Evolutionary conservation across 2,329 filamentous ascomycete species (phyloP).

Genomic region (Xylariaceae sp.): DNA sequence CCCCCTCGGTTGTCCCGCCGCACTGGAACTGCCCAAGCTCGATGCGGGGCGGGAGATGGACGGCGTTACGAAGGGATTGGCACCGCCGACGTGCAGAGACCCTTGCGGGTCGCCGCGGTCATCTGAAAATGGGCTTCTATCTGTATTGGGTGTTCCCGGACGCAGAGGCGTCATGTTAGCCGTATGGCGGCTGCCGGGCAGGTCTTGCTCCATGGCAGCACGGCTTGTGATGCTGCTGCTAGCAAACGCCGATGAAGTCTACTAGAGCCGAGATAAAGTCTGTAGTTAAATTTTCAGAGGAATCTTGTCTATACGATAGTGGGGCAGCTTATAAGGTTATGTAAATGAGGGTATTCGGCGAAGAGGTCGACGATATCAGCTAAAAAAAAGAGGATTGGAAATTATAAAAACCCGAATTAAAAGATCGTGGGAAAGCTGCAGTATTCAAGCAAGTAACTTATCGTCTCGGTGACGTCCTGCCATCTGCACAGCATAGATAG

Average conservation of each 20-base stretch:
- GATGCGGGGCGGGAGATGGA: constrained; percentile 43
- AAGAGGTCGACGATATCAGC: not conserved
- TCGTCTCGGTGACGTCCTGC: constrained; percentile 5
- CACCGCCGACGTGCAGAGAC: constrained; percentile 22
- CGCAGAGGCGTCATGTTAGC: constrained; percentile 39
- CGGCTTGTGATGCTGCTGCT: not conserved
- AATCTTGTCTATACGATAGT: not conserved
- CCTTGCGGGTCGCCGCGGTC: constrained; percentile 26
- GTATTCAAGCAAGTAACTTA: not conserved
- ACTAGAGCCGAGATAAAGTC: too few relatives aligned
- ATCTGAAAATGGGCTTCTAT: constrained; percentile 41
- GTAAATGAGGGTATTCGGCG: not conserved
- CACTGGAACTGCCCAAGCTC: constrained; percentile 45
- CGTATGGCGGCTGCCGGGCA: constrained; percentile 19
- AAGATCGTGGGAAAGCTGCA: not conserved
- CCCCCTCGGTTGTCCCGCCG: constrained; percentile 37
- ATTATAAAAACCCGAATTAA: not conserved
- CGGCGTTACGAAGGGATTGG: constrained; percentile 46
- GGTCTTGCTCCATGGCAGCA: constrained; percentile 25
- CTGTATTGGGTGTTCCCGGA: constrained; percentile 42
- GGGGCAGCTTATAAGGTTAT: not conserved
- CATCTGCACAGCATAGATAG: not conserved
- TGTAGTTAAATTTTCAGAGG: not conserved
- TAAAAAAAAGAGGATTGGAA: not conserved
- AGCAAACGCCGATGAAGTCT: not conserved